A percentile compares a stretch with the other conserved stretches of the same genome.
phyloP scores from a whole-genome alignment of 1,284 basidiomycete species.

The Pseudozyma thailandica region DNA sequence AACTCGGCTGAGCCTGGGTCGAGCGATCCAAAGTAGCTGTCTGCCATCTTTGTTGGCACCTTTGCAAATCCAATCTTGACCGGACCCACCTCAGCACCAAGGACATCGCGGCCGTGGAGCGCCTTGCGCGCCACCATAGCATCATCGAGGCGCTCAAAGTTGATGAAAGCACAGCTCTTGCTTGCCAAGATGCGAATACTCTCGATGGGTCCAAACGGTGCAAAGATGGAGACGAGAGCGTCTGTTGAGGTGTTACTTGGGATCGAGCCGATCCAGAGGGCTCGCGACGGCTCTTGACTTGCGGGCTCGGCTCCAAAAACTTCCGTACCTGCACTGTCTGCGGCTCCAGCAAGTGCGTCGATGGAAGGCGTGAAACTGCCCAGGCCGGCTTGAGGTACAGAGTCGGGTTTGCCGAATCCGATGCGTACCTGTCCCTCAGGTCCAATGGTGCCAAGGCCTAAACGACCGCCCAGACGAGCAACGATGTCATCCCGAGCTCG shows the following conservation, averaged over 20 bases:
- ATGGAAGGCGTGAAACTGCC: slow-evolving; percentile 20
- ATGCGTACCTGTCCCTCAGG: slow-evolving; percentile 80
- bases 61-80: slow-evolving; percentile 96
- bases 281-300: slow-evolving; percentile 48
- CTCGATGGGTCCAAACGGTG: slow-evolving; percentile 96
- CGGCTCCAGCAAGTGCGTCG: slow-evolving; percentile 4
- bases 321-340: slow-evolving; percentile 12
- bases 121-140: slow-evolving; percentile 93
- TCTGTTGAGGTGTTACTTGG: slow-evolving; percentile 48
- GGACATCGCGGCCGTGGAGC: slow-evolving; percentile 90
- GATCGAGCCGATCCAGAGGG: slow-evolving; percentile 61
- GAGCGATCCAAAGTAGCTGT: slow-evolving; percentile 25
- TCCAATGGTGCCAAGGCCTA: slow-evolving; percentile 74
- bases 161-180: slow-evolving; percentile 95
- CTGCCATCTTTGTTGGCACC: slow-evolving; percentile 73
- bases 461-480: slow-evolving; percentile 90
- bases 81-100: slow-evolving; percentile 93
- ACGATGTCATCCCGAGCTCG: slow-evolving; percentile 95
- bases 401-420: slow-evolving; percentile 96
- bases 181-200: slow-evolving; percentile 93
- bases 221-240: slow-evolving; percentile 82
- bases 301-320: slow-evolving; percentile 29
- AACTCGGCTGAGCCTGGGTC: slow-evolving; percentile 38
- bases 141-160: slow-evolving; percentile 96
- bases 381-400: slow-evolving; percentile 71